These are phyloP conservation scores for Kentomonas sorsogonicus DNA, from an alignment of 208 protist species.

Conservation along the genomic window DNA sequence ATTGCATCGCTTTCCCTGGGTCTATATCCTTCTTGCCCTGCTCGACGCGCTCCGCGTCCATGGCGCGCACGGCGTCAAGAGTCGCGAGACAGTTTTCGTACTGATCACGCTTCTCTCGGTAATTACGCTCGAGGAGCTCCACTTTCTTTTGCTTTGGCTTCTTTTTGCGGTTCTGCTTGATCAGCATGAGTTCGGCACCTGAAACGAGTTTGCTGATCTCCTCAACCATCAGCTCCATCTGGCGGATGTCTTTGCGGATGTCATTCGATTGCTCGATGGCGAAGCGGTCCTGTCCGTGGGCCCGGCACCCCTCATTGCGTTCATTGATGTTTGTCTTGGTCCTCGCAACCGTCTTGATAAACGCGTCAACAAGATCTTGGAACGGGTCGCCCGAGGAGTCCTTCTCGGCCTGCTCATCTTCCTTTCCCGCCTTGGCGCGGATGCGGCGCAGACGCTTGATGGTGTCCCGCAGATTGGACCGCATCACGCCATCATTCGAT, in stretches of 20 bases:
- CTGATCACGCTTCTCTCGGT: constrained; percentile 26
- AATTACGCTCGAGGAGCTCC: constrained; percentile 32
- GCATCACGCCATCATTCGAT: constrained; percentile 53
- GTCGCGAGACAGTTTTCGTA: constrained; percentile 43
- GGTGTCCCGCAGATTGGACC: constrained; percentile 64
- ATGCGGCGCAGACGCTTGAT: constrained; percentile 59
- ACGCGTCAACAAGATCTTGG: constrained; percentile 38
- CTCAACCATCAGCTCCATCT: constrained; percentile 42
- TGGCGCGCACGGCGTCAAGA: constrained; percentile 43
- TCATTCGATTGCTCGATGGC: constrained; percentile 55
- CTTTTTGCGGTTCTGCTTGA: constrained; percentile 40
- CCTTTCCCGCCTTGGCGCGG: constrained; percentile 34
- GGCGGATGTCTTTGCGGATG: constrained; percentile 56
- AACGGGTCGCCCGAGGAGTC: constrained; percentile 49
- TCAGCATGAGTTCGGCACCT: constrained; percentile 28
- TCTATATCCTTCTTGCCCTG: constrained; percentile 28
- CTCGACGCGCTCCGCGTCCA: constrained; percentile 36
- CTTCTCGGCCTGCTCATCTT: constrained; percentile 33
- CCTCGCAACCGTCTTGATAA: constrained; percentile 33
- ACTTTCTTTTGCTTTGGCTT: constrained; percentile 45
- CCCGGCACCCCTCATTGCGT: constrained; percentile 40
- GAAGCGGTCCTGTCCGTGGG: constrained; percentile 54
- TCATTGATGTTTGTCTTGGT: constrained; percentile 56
- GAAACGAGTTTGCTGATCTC: constrained; percentile 49
- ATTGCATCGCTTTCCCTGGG: constrained; percentile 27